phyloP scores from a whole-genome alignment of 768 basidiomycete species.

The Grammothele lineata region DNA sequence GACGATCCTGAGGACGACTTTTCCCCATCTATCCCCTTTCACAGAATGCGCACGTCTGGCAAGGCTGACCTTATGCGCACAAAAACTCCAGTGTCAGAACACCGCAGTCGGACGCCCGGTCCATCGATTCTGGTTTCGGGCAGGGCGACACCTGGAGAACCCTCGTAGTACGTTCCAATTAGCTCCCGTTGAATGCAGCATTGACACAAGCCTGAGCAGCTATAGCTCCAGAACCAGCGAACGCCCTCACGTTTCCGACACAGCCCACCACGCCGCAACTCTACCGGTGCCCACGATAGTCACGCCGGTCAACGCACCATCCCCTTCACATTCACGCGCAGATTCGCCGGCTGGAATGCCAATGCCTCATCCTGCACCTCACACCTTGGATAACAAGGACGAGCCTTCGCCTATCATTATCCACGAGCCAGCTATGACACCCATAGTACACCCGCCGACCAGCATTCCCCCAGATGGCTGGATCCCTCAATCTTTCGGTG shows the following conservation, averaged over 20 bases:
- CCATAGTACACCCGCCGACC: conserved; percentile 33
- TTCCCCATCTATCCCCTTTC: no score
- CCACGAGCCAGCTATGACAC: conserved; percentile 34
- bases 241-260: conserved; percentile 13
- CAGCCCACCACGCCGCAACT: conserved; percentile 14
- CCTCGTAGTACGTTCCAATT: conserved; percentile 17
- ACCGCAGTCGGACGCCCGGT: conserved; percentile 6
- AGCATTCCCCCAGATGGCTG: conserved; percentile 56
- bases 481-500: conserved; percentile 47
- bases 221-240: conserved; percentile 3
- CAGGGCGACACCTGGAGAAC: conserved; percentile 2
- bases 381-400: not conserved
- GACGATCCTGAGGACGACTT: no score
- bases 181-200: no score
- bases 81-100: no score
- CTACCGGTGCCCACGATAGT: conserved; percentile 21
- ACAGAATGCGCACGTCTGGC: no score
- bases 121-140: no score
- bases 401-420: conserved; percentile 25
- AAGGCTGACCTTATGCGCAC: no score
- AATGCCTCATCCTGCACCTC: conserved; percentile 28
- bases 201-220: not conserved
- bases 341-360: conserved; percentile 28
- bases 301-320: conserved; percentile 19
- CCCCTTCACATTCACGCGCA: conserved; percentile 20